Evolutionary conservation across 768 basidiomycete genomes (phyloP).

Genomic region (Psilocybe cubensis): DNA sequence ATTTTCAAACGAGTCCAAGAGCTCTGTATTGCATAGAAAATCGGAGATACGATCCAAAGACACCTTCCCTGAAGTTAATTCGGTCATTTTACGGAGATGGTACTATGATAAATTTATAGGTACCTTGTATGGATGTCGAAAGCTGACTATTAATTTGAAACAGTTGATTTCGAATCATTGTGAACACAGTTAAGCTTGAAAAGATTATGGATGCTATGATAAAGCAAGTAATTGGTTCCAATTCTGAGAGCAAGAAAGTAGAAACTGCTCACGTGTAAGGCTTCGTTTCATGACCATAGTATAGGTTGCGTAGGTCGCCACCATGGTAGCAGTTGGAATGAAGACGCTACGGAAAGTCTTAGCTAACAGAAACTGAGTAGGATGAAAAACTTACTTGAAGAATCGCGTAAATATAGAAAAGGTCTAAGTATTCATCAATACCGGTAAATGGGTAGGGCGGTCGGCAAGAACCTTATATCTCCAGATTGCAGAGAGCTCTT

Average conservation of each 20-base stretch:
- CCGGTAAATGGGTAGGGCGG: too few species aligned
- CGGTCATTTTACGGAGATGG: too few species aligned
- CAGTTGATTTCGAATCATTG: conserved; percentile 58
- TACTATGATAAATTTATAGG: too few species aligned
- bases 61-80: conserved; percentile 49
- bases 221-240: not conserved
- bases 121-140: not conserved
- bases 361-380: not conserved
- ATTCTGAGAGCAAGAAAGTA: not conserved
- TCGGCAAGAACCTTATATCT: conserved; percentile 52
- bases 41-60: conserved; percentile 59
- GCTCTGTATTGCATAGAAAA: conserved; percentile 50
- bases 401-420: conserved; percentile 4
- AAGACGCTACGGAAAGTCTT: not conserved
- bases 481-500: conserved; percentile 60
- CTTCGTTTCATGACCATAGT: conserved; percentile 44
- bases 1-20: conserved; percentile 42
- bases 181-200: conserved; percentile 63
- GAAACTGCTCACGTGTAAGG: conserved; percentile 30
- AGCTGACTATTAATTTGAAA: conserved; percentile 32
- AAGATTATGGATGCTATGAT: conserved; percentile 45
- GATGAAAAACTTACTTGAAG: conserved; percentile 6
- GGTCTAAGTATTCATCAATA: conserved; percentile 39
- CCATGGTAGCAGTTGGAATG: conserved; percentile 63
- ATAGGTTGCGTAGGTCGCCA: conserved; percentile 64